Base-by-base conservation (phyloP, 1,139 yeast species). In the Saccharomyces hybrid region DNA sequence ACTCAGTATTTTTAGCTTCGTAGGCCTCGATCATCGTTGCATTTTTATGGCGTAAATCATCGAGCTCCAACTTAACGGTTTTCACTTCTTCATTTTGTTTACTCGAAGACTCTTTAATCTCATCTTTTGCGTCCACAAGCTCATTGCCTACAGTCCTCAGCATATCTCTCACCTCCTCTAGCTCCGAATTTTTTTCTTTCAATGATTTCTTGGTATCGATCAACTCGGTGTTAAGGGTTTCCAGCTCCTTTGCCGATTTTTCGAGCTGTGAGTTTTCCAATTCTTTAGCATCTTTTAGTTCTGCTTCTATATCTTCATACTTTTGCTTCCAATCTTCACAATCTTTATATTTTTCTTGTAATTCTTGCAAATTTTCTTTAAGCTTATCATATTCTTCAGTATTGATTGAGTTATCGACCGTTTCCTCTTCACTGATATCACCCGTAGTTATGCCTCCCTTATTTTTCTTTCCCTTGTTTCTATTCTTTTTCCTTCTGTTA, bases 81-180 rank as follows among this genome's bases (percentile, higher is more conserved):
- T 59, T 52, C 30, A 56, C 27, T 47, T 57, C 61, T 48, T 54
- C 50, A 16, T 53, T 57, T 38, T 52, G 49, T 5, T 31, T 49
- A 14, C 55, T 57, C 13, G 57, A 52, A 7, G 54, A 31, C 26
- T 61, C 61, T 49, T 70, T 70, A 9, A 65, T 49, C 51, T 62
- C 55, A 16, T 67, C 67, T 54, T 64, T 64, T 23, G 69, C 65
- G 30, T 65, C 65, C 11, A 88, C 95, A 27, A 88, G 74, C 52
- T 88, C 95, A 63, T 86, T 80, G 1, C 96, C 96, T 23, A 89
- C 77, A 51, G 80, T 82, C 60, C 79, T 79, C 51, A 89, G 70
- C 86, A 83, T 86, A 56, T 88, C 96, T 59, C 84, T 78, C 53
- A 86, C 75, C 50, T 65, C 68, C 53, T 72, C 73, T 27, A 73